A percentile compares a stretch with the other conserved stretches of the same genome.
phyloP scores from a whole-genome alignment of 306 rosid species.

The Heteromeles arbutifolia region DNA sequence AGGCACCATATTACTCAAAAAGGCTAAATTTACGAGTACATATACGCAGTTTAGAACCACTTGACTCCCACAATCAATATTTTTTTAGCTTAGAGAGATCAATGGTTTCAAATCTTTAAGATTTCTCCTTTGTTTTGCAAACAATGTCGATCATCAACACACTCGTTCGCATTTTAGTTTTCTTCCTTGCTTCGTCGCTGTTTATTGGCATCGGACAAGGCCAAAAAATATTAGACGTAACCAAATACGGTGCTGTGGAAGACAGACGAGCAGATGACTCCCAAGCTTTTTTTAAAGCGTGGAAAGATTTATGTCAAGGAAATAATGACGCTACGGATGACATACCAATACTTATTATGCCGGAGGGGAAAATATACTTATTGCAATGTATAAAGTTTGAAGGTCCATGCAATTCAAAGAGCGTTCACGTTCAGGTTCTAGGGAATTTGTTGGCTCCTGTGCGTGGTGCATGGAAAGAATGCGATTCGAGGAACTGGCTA shows the following conservation, averaged over 20 bases:
- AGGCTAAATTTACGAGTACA: no score
- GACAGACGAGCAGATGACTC: neutral
- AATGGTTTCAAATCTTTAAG: no score
- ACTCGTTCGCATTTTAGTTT: neutral
- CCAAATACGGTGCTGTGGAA: neutral
- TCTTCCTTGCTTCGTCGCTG: neutral
- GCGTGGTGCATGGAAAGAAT: neutral
- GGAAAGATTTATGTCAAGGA: slow-evolving; percentile 25
- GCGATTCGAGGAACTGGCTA: neutral
- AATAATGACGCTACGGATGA: neutral
- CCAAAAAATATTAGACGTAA: neutral
- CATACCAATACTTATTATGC: neutral
- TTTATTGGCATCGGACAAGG: neutral
- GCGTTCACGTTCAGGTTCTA: neutral
- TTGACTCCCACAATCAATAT: no score
- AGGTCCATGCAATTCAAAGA: slow-evolving; percentile 31
- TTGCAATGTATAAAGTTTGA: neutral
- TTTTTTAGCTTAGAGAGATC: no score
- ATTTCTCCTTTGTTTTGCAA: neutral
- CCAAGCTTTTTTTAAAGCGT: slow-evolving; percentile 27
- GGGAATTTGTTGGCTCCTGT: neutral
- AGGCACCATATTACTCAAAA: no score
- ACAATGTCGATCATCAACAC: neutral
- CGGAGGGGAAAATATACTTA: neutral
- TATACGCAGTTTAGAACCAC: slow-evolving; percentile 1